Conservation (phyloP, 2,329 filamentous ascomycete species). For the Fusarium tjaetaba region DNA sequence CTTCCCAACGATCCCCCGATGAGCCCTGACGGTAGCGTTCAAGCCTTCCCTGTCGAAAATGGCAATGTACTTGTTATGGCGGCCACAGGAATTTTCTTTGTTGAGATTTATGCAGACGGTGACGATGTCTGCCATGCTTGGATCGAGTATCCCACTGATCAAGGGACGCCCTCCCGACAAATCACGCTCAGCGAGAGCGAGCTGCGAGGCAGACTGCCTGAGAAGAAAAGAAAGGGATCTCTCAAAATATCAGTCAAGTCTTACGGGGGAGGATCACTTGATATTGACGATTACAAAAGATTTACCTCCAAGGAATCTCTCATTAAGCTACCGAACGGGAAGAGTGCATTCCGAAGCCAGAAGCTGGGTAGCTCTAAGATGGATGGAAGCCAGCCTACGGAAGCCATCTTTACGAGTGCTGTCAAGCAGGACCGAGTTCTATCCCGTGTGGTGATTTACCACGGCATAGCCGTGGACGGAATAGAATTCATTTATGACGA, state of each 20-base stretch:
- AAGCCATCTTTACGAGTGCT: constrained; percentile 79
- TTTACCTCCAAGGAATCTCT: constrained; percentile 77
- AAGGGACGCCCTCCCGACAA: constrained; percentile 73
- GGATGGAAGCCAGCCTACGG: constrained; percentile 74
- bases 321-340: constrained; percentile 76
- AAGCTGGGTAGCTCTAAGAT: constrained; percentile 78
- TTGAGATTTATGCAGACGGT: constrained; percentile 84
- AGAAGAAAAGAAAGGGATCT: constrained; percentile 75
- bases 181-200: constrained; percentile 79
- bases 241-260: constrained; percentile 81
- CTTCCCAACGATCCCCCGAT: constrained; percentile 77
- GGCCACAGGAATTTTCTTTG: constrained; percentile 81
- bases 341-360: constrained; percentile 79
- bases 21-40: constrained; percentile 77
- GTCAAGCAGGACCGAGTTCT: constrained; percentile 76
- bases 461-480: constrained; percentile 81
- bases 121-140: constrained; percentile 83
- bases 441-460: constrained; percentile 78
- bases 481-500: constrained; percentile 96
- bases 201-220: constrained; percentile 75
- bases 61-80: constrained; percentile 81
- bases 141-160: constrained; percentile 79
- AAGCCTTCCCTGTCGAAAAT: constrained; percentile 86
- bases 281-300: constrained; percentile 78
- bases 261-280: constrained; percentile 76